Evolutionary conservation across 2,329 filamentous ascomycete species (phyloP).

Genomic region (Gnomoniopsis smithogilvyi): DNA sequence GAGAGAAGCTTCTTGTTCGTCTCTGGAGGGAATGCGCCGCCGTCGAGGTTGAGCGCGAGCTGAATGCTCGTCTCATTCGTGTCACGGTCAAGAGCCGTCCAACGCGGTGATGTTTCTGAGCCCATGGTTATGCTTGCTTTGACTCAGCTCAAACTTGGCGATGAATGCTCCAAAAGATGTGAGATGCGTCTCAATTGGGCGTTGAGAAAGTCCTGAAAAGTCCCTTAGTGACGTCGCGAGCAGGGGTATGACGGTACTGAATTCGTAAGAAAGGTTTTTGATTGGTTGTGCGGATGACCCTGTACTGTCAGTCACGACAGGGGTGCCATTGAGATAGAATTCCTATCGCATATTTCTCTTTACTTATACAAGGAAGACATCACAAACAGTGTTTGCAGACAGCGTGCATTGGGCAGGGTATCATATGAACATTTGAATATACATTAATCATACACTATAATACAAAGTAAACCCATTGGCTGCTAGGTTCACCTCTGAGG

Average conservation of each 20-base stretch:
- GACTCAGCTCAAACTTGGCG: neutral
- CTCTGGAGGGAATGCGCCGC: conserved; percentile 70
- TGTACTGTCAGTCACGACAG: neutral
- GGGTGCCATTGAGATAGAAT: too few species aligned
- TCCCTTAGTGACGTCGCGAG: neutral
- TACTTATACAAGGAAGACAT: too few species aligned
- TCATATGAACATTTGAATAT: neutral
- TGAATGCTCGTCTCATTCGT: conserved; percentile 99
- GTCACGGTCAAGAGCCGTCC: conserved; percentile 76
- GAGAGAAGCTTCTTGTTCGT: conserved; percentile 55
- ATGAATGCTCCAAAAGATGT: neutral
- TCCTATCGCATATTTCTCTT: too few species aligned
- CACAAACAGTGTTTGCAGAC: too few species aligned
- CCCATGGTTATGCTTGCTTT: conserved; percentile 19
- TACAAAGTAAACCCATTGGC: neutral
- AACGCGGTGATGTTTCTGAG: conserved; percentile 48
- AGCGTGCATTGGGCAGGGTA: too few species aligned
- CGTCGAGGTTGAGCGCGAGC: conserved; percentile 88
- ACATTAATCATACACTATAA: neutral
- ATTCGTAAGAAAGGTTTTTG: neutral
- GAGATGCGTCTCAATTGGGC: neutral
- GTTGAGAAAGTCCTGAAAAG: neutral
- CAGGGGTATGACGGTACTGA: neutral
- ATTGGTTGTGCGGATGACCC: neutral
- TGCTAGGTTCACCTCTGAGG: conserved; percentile 21